Conservation (phyloP, 805 yeast genomes). For the Saccharomycopsis synnaedendra region DNA sequence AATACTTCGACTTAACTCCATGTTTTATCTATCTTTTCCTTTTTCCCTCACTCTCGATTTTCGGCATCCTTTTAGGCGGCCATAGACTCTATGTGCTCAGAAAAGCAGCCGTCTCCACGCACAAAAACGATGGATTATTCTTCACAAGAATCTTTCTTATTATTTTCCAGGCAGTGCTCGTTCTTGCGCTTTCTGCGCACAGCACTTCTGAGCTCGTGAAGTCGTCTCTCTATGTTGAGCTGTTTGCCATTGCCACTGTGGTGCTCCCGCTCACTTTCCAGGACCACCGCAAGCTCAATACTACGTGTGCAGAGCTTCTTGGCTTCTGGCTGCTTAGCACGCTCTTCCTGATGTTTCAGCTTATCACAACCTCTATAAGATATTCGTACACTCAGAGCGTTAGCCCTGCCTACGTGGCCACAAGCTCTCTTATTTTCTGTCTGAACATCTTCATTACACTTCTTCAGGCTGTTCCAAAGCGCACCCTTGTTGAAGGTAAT, state of each 20-base stretch:
- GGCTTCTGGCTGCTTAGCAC: slow-evolving; percentile 63
- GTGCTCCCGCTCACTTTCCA: slow-evolving; percentile 51
- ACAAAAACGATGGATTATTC: slow-evolving; percentile 24
- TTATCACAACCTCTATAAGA: slow-evolving; percentile 29
- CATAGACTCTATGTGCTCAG: slow-evolving; percentile 24
- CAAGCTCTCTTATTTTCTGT: slow-evolving; percentile 24
- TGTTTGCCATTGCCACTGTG: slow-evolving; percentile 32
- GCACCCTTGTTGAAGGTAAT: slow-evolving; percentile 20
- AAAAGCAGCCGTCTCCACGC: slow-evolving; percentile 10
- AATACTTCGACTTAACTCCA: slow-evolving; percentile 44
- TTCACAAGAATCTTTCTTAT: slow-evolving; percentile 24
- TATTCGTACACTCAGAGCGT: slow-evolving; percentile 19
- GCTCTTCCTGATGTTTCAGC: slow-evolving; percentile 35
- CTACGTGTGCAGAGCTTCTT: slow-evolving; percentile 59
- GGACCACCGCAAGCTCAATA: slow-evolving; percentile 55
- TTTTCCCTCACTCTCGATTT: slow-evolving; percentile 29
- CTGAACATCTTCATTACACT: slow-evolving; percentile 24
- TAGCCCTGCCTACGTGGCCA: slow-evolving; percentile 20
- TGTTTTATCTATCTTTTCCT: slow-evolving; percentile 48
- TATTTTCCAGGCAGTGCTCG: slow-evolving; percentile 22
- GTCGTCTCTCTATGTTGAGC: slow-evolving; percentile 27
- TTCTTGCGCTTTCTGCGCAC: slow-evolving; percentile 12
- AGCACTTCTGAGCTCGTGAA: slow-evolving; percentile 17
- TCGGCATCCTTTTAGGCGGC: slow-evolving; percentile 33
- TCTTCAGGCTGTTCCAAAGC: slow-evolving; percentile 27